Evolutionary conservation across 805 yeast species (phyloP).

Genomic region (Nakazawaea peltata): DNA sequence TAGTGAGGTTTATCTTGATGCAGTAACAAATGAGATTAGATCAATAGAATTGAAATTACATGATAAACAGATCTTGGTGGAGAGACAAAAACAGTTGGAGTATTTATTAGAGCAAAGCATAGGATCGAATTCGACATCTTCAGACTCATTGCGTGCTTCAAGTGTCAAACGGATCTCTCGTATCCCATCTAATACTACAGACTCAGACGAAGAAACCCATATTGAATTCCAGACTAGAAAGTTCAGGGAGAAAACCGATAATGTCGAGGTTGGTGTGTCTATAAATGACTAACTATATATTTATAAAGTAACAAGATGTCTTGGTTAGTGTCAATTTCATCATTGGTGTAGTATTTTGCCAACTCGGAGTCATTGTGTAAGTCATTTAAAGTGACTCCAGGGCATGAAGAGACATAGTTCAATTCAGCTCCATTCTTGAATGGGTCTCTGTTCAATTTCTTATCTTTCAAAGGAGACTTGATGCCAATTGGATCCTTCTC

Average conservation of each 20-base stretch:
- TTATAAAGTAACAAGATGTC: conserved; percentile 4
- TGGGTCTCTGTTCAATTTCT: conserved; percentile 52
- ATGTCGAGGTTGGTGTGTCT: conserved; percentile 7
- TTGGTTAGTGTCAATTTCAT: conserved; percentile 1
- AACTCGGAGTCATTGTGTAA: neutral
- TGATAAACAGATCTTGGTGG: conserved; percentile 50
- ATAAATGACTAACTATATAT: conserved; percentile 8
- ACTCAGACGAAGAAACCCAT: conserved; percentile 30
- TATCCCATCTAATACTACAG: conserved; percentile 22
- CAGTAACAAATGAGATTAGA: conserved; percentile 70
- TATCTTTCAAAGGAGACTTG: conserved; percentile 31
- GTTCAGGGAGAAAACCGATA: conserved; percentile 15
- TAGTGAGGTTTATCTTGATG: conserved; percentile 35
- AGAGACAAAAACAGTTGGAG: conserved; percentile 52
- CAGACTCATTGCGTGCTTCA: neutral
- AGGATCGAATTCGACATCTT: no score
- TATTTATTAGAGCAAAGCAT: no score
- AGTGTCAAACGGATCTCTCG: neutral
- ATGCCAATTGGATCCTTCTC: conserved; percentile 50
- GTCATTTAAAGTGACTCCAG: neutral
- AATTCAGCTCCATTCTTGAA: conserved; percentile 21
- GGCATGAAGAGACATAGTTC: neutral
- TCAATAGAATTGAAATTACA: conserved; percentile 53
- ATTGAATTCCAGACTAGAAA: conserved; percentile 16
- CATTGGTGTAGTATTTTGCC: conserved; percentile 1